Base-by-base conservation (phyloP, 1,139 yeast genomes). In the Saccharomyces hybrid region DNA sequence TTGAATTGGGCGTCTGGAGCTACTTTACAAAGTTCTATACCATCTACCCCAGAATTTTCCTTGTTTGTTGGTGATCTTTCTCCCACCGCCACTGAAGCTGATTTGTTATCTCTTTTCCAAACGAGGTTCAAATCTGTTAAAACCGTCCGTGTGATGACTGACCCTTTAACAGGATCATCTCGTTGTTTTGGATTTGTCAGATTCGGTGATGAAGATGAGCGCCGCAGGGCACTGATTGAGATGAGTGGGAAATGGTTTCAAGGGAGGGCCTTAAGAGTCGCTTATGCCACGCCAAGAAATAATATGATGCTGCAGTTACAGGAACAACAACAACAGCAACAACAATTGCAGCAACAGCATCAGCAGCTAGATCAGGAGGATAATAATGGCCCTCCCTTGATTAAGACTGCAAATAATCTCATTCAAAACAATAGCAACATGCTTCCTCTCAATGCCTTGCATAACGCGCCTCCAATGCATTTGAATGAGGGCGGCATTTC, bases 121-220 rank as follows among this genome's bases (percentile, higher is more conserved):
- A 74, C 81, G 16, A 79, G 81, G 56, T 90, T 80, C 70, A 82
- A 86, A 6, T 83, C 91, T 41, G 84, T 91, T 53, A 84, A 87
- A 62, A 89, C 91, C 50, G 96, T 88, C 26, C 84, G 90, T 65
- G 88, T 91, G 55, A 89, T 90, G 93, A 75, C 83, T 4, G 97
- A 91, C 68, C 84, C 89, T 2, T 75, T 79, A 25, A 82, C 95
- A 2, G 87, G 86, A 16, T 76, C 78, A 25, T 85, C 96, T 2
- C 82, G 93, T 62, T 95, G 97, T 46, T 89, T 88, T 72, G 98
- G 97, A 1, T 90, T 91, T 71, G 93, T 90, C n/a, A 79, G 96
- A 58, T 89, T 91, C 69, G 74, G 80, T 48, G 79, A 81, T 55
- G 86, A 83, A 61, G 78, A 79, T n/a, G 88, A 86, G 54, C 86